phyloP scores from a whole-genome alignment of 2,329 filamentous ascomycete genomes.

The Parafenestella ontariensis region DNA sequence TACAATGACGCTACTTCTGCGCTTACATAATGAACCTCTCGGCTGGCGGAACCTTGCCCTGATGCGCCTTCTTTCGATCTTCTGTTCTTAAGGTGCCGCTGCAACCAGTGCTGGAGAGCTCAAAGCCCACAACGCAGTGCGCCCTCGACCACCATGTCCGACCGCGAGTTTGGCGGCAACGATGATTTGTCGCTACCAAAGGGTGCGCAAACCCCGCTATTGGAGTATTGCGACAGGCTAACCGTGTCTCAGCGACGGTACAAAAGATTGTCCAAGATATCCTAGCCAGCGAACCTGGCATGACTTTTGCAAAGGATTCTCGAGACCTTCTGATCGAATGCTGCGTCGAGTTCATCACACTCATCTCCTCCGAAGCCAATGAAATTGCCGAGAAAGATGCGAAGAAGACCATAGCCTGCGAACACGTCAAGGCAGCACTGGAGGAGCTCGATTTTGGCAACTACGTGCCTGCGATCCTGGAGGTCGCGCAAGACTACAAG shows the following conservation, averaged over 20 bases:
- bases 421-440: slow-evolving; percentile 95
- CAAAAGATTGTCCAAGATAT: slow-evolving; percentile 94
- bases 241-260: slow-evolving; percentile 63
- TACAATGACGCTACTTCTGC: slow-evolving; percentile 1
- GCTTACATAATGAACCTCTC: slow-evolving; percentile 1
- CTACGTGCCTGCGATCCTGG: slow-evolving; percentile 86
- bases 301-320: slow-evolving; percentile 93
- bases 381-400: slow-evolving; percentile 98
- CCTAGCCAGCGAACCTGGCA: slow-evolving; percentile 75
- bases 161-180: slow-evolving; percentile 54
- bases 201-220: slow-evolving; percentile 31
- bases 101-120: slow-evolving; percentile 9
- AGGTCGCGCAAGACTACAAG: slow-evolving; percentile 90
- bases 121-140: slow-evolving; percentile 16
- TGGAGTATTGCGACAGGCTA: slow-evolving; percentile 9
- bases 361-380: slow-evolving; percentile 98
- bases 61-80: slow-evolving; percentile 6
- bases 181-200: slow-evolving; percentile 53
- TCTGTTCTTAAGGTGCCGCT: slow-evolving; percentile 8
- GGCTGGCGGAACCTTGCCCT: background rate
- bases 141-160: slow-evolving; percentile 46
- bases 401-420: slow-evolving; percentile 98
- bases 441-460: slow-evolving; percentile 91
- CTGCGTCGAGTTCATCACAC: slow-evolving; percentile 98
- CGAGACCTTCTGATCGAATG: slow-evolving; percentile 96